These are phyloP conservation scores for Trichoderma sp. DNA, from an alignment of 2,329 filamentous ascomycete genomes.

Conservation along the genomic window DNA sequence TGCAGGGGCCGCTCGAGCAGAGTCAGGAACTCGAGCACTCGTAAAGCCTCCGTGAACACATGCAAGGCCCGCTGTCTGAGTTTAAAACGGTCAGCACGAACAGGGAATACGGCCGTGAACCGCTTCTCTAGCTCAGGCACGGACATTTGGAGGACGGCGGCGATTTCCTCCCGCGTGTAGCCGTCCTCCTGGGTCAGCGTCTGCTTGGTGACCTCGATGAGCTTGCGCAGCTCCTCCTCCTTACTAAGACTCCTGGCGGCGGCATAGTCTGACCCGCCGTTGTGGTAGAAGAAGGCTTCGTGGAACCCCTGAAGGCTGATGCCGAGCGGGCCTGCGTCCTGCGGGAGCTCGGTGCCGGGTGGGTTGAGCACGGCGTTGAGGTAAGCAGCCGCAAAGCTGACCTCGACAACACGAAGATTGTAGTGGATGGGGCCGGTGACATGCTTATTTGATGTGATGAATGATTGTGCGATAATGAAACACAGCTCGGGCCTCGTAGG, in stretches of 20 bases:
- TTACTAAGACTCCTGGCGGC: slow-evolving; percentile 51
- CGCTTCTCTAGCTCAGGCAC: slow-evolving; percentile 72
- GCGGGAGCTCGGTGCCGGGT: slow-evolving; percentile 63
- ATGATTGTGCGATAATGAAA: slow-evolving; percentile 93
- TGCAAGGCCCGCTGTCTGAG: slow-evolving; percentile 86
- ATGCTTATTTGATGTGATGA: slow-evolving; percentile 92
- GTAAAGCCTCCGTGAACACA: slow-evolving; percentile 85
- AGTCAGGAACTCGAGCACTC: slow-evolving; percentile 81
- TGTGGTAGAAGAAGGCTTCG: slow-evolving; percentile 71
- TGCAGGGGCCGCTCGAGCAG: slow-evolving; percentile 64
- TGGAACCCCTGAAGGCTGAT: slow-evolving; percentile 87
- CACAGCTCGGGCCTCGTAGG: slow-evolving; percentile 79
- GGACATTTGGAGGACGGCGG: slow-evolving; percentile 68
- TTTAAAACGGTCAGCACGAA: slow-evolving; percentile 85
- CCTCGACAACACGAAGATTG: slow-evolving; percentile 95
- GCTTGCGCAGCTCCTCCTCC: slow-evolving; percentile 70
- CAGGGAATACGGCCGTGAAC: slow-evolving; percentile 87
- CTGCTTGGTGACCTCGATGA: slow-evolving; percentile 70
- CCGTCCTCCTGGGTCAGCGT: slow-evolving; percentile 79
- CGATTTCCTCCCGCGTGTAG: slow-evolving; percentile 87
- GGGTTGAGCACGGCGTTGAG: slow-evolving; percentile 63
- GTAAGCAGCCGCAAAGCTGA: slow-evolving; percentile 79
- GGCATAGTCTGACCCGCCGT: slow-evolving; percentile 44
- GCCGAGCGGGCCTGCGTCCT: slow-evolving; percentile 80
- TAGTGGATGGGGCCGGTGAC: slow-evolving; percentile 93